Percentiles rank a stretch among this genome's conserved stretches.
Conservation (phyloP, 345 rosid species). For the Iberis pinnata region DNA sequence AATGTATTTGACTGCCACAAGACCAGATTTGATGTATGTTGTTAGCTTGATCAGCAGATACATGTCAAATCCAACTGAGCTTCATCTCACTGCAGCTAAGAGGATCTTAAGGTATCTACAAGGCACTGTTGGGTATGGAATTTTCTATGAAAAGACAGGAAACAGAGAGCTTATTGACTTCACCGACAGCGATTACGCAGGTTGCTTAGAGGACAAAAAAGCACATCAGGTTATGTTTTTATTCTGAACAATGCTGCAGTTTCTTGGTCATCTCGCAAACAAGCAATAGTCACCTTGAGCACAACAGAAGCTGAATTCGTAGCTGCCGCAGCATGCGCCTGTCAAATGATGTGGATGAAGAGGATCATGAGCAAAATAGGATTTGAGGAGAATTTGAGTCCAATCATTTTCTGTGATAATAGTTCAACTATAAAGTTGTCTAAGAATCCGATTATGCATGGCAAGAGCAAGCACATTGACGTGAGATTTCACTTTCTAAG, state of each 20-base stretch:
- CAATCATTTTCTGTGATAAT: neutral
- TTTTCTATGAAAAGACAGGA: neutral
- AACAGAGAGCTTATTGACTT: neutral
- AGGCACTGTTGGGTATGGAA: neutral
- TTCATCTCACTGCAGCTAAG: neutral
- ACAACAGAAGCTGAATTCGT: neutral
- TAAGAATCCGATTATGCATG: neutral
- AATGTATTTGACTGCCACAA: neutral
- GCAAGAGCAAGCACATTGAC: constrained; percentile 13
- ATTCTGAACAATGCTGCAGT: neutral
- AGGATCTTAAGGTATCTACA: neutral
- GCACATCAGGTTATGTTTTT: neutral
- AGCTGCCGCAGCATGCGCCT: neutral
- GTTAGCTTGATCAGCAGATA: neutral
- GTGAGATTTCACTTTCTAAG: neutral
- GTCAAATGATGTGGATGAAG: neutral
- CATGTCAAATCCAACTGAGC: neutral
- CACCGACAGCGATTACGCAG: neutral
- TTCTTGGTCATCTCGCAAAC: neutral
- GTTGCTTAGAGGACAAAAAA: neutral
- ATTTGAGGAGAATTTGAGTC: neutral
- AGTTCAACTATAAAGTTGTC: neutral
- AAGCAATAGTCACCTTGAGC: neutral
- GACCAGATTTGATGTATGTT: neutral
- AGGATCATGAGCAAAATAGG: neutral